Evolutionary conservation across 257 asterid genomes (phyloP).

Genomic region (Lycium ferocissimum): DNA sequence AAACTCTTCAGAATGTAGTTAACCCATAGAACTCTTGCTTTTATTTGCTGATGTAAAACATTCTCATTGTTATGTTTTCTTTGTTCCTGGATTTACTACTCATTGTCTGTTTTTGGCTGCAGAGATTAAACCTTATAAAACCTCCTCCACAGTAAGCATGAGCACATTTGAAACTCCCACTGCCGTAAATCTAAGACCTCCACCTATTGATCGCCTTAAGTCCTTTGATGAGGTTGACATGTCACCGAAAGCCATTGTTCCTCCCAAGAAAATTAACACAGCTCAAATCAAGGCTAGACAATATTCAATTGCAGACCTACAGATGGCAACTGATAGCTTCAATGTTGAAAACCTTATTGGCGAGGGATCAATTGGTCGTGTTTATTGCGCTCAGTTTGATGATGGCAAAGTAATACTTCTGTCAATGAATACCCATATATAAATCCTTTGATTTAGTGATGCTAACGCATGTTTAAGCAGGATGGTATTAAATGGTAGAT

Average conservation of each 20-base stretch:
- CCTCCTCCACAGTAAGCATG: constrained; percentile 50
- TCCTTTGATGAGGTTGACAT: constrained; percentile 88
- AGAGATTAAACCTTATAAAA: constrained; percentile 69
- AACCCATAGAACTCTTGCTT: neutral
- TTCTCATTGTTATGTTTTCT: neutral
- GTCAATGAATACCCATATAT: neutral
- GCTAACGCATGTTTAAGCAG: constrained; percentile 3
- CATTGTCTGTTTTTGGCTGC: constrained; percentile 26
- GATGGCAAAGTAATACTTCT: constrained; percentile 71
- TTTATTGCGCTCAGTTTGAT: constrained; percentile 77
- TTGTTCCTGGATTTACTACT: neutral
- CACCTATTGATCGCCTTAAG: constrained; percentile 73
- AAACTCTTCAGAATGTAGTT: neutral
- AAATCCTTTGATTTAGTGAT: neutral
- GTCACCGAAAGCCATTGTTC: constrained; percentile 63
- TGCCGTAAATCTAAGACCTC: constrained; percentile 69
- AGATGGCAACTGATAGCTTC: constrained; percentile 95
- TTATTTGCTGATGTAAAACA: neutral
- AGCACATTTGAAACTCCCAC: constrained; percentile 72
- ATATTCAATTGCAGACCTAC: constrained; percentile 87
- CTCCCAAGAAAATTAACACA: constrained; percentile 62
- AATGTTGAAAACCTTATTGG: constrained; percentile 81
- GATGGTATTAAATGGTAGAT: neutral
- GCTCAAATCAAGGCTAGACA: constrained; percentile 65
- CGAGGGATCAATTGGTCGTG: constrained; percentile 89